Base-by-base conservation (phyloP, 495 filamentous ascomycete species). In the Penicillium simplicissimum region DNA sequence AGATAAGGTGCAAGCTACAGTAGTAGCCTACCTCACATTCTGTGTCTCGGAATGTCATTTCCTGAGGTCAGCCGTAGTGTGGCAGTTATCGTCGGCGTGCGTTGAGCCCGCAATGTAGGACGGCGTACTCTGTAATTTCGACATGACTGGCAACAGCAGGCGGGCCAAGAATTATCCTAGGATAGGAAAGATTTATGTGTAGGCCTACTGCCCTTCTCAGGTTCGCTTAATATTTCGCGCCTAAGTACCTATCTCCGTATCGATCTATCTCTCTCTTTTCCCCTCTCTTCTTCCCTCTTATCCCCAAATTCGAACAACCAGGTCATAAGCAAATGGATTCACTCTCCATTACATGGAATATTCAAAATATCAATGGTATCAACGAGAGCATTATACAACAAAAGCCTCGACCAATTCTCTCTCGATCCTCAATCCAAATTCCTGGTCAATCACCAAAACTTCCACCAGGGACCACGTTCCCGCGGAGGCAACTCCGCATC, bases 401-500 rank as follows among this genome's bases (percentile, higher is more conserved):
- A 57, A 40, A 34, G 33, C 25, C 51, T 52, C 48, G 17, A 52
- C 48, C 2, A 23, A n/a, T 25, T 33, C n/a, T 5, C 28, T 15
- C 0, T 11, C 3, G 2, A 52, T 52, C 15, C n/a, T 17, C 48
- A 51, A n/a, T n/a, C 8, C 23, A 54, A 25, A 7, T 19, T 0
- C 35, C 23, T 45, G 11, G 19, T 10, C 0, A 13, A 35, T 19
- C 53, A 69, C 67, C 65, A 70, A 8, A 70, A 38, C 55, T 74
- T 71, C 64, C 68, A 71, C 71, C 71, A 74, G 2, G 74, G 70
- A 19, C 75, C 69, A 5, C 69, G 55, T 49, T 63, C 62, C 58
- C 61, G 63, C 15, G 67, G 62, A 23, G 80, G 77, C 61, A 60
- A 63, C 67, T 86, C 84, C 14, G 83, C 81, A 13, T 77, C 81